A percentile compares a stretch with the other conserved stretches of the same genome.
phyloP scores from a whole-genome alignment of 257 asterid species.

The Parsonsia alboflavescens region DNA sequence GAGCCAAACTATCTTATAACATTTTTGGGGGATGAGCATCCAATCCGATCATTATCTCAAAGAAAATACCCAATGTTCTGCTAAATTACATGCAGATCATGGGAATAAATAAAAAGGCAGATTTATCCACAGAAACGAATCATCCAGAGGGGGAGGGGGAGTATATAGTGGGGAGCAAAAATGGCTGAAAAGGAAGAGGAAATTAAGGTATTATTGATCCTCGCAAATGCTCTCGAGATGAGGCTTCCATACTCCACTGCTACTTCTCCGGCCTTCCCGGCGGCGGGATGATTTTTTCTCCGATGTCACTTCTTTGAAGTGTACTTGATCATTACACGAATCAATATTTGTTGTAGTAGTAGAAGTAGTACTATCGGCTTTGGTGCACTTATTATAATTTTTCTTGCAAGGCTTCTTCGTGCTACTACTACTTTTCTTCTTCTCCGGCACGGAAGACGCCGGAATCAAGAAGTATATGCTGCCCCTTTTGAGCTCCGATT shows the following conservation, averaged over 20 bases:
- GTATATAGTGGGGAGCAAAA: conserved; percentile 2
- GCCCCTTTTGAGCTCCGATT: conserved; percentile 86
- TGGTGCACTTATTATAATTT: conserved; percentile 8
- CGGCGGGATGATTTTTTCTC: conserved; percentile 33
- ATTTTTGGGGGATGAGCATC: conserved; percentile 17
- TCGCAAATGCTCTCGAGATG: conserved; percentile 58
- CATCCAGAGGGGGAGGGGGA: conserved; percentile 12
- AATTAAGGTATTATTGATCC: conserved; percentile 19
- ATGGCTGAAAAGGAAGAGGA: neutral
- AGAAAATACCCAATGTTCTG: conserved; percentile 29
- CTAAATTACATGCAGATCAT: conserved; percentile 40
- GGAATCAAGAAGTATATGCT: conserved; percentile 92
- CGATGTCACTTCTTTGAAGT: conserved; percentile 10
- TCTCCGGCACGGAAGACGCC: conserved; percentile 48
- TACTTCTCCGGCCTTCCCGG: conserved; percentile 34
- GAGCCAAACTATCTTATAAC: conserved; percentile 12
- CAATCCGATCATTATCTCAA: conserved; percentile 6
- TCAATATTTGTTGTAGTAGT: conserved; percentile 1
- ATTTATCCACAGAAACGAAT: conserved; percentile 37
- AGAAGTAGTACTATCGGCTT: neutral
- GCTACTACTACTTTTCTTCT: conserved; percentile 25
- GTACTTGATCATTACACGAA: neutral
- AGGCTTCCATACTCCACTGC: conserved; percentile 59
- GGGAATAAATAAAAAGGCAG: conserved; percentile 4
- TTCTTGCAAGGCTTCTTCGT: conserved; percentile 11